Evolutionary conservation across 257 asterid species (phyloP), one percentile per base, ranked within the genome.

Genomic region (Thymus quinquecostatus): DNA sequence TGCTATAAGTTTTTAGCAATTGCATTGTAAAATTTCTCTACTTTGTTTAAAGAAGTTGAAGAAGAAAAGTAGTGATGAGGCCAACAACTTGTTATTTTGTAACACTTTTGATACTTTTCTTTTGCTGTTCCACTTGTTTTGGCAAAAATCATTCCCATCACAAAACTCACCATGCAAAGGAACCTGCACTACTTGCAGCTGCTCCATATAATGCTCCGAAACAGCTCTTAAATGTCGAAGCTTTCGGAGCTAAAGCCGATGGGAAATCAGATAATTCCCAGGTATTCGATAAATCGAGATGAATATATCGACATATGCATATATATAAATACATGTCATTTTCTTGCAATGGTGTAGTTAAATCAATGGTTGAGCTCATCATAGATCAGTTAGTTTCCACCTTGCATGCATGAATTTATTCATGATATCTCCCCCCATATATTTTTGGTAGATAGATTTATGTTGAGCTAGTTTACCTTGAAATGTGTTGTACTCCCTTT

Each of bases 191-290:
- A 45, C 75, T 21, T 21, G 21, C 41, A 1, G 1, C 68, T 29
- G 33, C 30, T 68, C 44, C 57, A 7, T 21, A 14, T 36, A 60
- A 14, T 13, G 30, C 69, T 44, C 43, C 14, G 10, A 60, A n/a
- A 41, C 70, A 5, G 12, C 63, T 74, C 28, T 2, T 81, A 49
- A 80, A 91, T 78, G 82, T 89, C 28, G 89, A 89, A 29, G 72
- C 51, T 66, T 94, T 86, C 72, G 96, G 99, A 78, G 96, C 99
- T 70, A 86, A 72, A 77, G 89, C 86, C 10, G 90, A 91, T 21
- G 90, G 84, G 27, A 58, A 64, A 43, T 60, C 82, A 21, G 95
- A 94, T 76, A 90, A 89, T 80, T 79, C 84, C 27, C 66, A 79
- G 96, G 98, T 89, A 80, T 63, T 36, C 10, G 40, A 27, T 10